phyloP scores from a whole-genome alignment of 2,329 filamentous ascomycete genomes.

The Aspergillus luchuensis region DNA sequence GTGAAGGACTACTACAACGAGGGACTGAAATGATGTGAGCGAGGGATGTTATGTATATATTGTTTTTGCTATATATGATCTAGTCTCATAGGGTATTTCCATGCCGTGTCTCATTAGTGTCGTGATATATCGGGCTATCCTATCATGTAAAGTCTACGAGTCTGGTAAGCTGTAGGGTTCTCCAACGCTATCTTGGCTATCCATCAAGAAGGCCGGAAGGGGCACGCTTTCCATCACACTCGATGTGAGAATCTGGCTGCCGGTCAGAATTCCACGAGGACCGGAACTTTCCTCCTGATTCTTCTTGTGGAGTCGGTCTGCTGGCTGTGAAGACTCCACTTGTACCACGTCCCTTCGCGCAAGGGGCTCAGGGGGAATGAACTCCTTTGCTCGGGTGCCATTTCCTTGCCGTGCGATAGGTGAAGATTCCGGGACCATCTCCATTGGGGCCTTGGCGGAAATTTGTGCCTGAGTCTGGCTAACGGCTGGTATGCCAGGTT shows the following conservation, averaged over 20 bases:
- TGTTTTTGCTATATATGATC: neutral
- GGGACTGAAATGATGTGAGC: neutral
- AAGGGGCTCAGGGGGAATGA: conserved; percentile 22
- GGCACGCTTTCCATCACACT: conserved; percentile 49
- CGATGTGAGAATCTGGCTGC: conserved; percentile 43
- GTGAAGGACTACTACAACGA: neutral
- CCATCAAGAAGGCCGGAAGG: conserved; percentile 41
- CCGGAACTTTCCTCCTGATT: conserved; percentile 14
- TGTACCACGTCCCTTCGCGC: conserved; percentile 36
- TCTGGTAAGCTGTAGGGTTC: conserved; percentile 40
- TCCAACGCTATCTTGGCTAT: conserved; percentile 42
- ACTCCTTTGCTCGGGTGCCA: conserved; percentile 6
- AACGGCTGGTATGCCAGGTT: conserved; percentile 12
- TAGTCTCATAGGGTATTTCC: neutral
- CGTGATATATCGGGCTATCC: neutral
- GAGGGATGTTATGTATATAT: too few species aligned
- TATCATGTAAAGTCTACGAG: neutral
- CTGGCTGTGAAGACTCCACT: conserved; percentile 46
- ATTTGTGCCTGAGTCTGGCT: conserved; percentile 16
- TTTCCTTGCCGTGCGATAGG: conserved; percentile 29
- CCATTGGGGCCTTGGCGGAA: conserved; percentile 30
- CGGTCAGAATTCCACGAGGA: conserved; percentile 30
- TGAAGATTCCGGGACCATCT: conserved; percentile 46
- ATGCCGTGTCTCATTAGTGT: conserved; percentile 1
- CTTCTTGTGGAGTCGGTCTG: conserved; percentile 27